Percentiles rank a stretch among this genome's conserved stretches.
phyloP scores from a whole-genome alignment of 208 protist species.

The Plasmodiophora brassicae region DNA sequence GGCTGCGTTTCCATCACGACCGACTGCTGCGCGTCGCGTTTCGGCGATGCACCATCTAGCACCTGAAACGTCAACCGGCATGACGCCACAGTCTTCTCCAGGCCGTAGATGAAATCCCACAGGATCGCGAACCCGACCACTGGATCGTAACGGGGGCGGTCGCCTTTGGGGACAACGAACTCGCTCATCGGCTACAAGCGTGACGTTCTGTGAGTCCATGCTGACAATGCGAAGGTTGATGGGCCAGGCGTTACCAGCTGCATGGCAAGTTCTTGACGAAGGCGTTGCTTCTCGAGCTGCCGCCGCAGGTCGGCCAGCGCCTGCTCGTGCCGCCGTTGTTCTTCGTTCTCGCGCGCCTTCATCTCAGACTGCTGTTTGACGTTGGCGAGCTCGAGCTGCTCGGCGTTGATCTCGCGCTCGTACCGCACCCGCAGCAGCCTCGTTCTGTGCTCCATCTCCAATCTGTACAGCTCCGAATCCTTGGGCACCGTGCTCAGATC shows the following conservation, averaged over 20 bases:
- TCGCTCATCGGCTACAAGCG: too few relatives aligned
- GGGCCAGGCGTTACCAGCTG: too few relatives aligned
- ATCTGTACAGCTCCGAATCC: slow-evolving; percentile 5
- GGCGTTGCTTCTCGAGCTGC: slow-evolving; percentile 2
- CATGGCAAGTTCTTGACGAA: background rate
- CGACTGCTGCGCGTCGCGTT: background rate
- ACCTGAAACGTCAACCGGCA: background rate
- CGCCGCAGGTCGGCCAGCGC: background rate
- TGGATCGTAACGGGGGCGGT: background rate
- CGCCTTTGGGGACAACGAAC: too few relatives aligned
- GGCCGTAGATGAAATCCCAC: slow-evolving; percentile 22
- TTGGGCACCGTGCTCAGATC: background rate
- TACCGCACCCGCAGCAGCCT: background rate
- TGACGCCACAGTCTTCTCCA: background rate
- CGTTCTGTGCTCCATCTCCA: slow-evolving; percentile 10
- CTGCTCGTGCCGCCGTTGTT: background rate
- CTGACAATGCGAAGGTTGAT: too few relatives aligned
- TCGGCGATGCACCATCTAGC: slow-evolving; percentile 5
- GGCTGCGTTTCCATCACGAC: background rate
- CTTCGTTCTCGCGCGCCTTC: background rate
- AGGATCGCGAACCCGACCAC: background rate
- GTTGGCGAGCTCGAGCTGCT: background rate
- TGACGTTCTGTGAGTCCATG: too few relatives aligned
- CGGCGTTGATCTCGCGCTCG: background rate
- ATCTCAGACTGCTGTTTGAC: background rate